Evolutionary conservation across 1,284 basidiomycete species (phyloP), one percentile per base, ranked within the genome.

Genomic region (Neonothopanus nambi): DNA sequence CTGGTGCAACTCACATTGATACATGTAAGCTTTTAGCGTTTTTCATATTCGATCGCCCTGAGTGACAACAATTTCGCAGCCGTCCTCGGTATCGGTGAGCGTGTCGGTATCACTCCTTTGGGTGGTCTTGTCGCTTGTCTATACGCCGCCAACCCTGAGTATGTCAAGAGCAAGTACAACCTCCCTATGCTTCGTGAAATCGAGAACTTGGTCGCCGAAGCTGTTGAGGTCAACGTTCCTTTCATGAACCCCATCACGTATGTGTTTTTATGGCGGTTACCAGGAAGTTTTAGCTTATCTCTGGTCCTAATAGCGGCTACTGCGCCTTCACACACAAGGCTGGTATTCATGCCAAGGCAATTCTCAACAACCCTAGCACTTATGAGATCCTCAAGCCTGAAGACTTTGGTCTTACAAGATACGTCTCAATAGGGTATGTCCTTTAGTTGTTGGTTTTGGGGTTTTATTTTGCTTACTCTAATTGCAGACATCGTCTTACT

Each of bases 311-410:
- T 58, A 90, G 89, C 53, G 97, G 97, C 26, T 99, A 98, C 78
- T 99, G 97, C 70, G 97, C 97, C 17, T 99, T 99, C 79, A 99
- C 97, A 23, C 97, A 99, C 88, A 99, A 99, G 87, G 97, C 97
- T 28, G 97, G 97, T 72, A 99, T 99, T 63, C 97, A 99, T 74
- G 97, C 97, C 77, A 99, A 99, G 83, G 97, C 97, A 39, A 99
- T 99, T 73, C 85, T 99, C 54, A 98, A 98, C 79, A 99, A 99
- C 82, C 97, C 97, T 1, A 93, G 91, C 65, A 99, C 97, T 9
- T 99, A 99, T 74, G 94, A 97, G 76, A 95, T 96, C 72, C 82
- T 94, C 74, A 97, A 91, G 86, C 97, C 93, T 46, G 93, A 96
- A 72, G 96, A 99, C 78, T 99, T 99, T 68, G 96, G 96, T 64